Evolutionary conservation across 495 filamentous ascomycete genomes (phyloP).

Genomic region (Podospora didyma): DNA sequence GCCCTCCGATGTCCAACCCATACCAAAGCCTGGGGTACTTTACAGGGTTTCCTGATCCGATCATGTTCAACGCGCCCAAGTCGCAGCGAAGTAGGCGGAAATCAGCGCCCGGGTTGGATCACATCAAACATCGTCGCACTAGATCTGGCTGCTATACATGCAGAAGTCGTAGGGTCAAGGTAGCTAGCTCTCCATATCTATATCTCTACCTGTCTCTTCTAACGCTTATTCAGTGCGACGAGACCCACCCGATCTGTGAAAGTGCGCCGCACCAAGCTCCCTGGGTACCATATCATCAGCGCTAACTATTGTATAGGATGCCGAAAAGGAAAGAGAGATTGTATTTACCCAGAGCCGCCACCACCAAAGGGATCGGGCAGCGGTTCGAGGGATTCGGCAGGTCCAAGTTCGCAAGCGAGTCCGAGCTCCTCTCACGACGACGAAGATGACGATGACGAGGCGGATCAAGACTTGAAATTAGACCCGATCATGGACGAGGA

Average conservation of each 20-base stretch:
- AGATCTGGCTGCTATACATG: slow-evolving; percentile 95
- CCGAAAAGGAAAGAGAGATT: slow-evolving; percentile 79
- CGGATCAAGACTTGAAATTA: slow-evolving; percentile 43
- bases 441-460: slow-evolving; percentile 48
- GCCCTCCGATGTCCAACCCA: slow-evolving; percentile 30
- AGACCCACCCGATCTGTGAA: slow-evolving; percentile 81
- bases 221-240: slow-evolving; percentile 63
- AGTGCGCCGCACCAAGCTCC: slow-evolving; percentile 25
- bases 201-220: not conserved
- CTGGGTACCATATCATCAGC: slow-evolving; percentile 20
- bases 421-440: slow-evolving; percentile 49
- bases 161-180: slow-evolving; percentile 84
- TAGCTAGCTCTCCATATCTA: slow-evolving; percentile 39
- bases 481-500: slow-evolving; percentile 67
- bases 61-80: slow-evolving; percentile 49
- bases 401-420: slow-evolving; percentile 48
- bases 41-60: slow-evolving; percentile 41
- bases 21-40: slow-evolving; percentile 46
- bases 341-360: slow-evolving; percentile 72
- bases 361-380: slow-evolving; percentile 45
- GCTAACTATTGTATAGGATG: slow-evolving; percentile 55
- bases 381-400: slow-evolving; percentile 41
- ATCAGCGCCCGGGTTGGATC: slow-evolving; percentile 59
- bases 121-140: slow-evolving; percentile 90
- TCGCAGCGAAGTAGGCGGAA: slow-evolving; percentile 53